Evolutionary conservation across 805 yeast genomes (phyloP).

Genomic region (Ogataea nonfermentans): DNA sequence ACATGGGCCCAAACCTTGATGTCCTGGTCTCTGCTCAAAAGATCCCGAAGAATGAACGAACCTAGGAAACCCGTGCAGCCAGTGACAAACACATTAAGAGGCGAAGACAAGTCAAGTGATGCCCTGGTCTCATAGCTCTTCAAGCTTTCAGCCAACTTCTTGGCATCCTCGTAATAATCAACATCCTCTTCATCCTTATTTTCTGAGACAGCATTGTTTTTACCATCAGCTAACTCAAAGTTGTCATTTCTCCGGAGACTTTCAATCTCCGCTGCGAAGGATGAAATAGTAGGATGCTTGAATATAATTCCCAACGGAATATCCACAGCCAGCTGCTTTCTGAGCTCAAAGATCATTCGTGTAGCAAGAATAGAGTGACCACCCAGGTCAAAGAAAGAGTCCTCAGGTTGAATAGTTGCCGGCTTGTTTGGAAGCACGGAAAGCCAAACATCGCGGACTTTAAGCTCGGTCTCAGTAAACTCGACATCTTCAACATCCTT

Average conservation of each 20-base stretch:
- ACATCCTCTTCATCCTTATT: slow-evolving; percentile 27
- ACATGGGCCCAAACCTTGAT: slow-evolving; percentile 84
- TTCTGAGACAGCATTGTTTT: slow-evolving; percentile 30
- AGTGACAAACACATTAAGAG: slow-evolving; percentile 68
- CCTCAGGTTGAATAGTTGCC: slow-evolving; percentile 68
- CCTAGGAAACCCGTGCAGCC: slow-evolving; percentile 98
- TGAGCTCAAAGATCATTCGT: slow-evolving; percentile 88
- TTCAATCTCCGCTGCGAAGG: slow-evolving; percentile 73
- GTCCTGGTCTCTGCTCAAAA: slow-evolving; percentile 55
- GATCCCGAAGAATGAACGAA: slow-evolving; percentile 77
- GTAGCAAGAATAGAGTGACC: slow-evolving; percentile 98
- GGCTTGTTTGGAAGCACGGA: slow-evolving; percentile 83
- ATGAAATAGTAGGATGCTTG: slow-evolving; percentile 80
- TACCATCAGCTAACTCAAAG: slow-evolving; percentile 41
- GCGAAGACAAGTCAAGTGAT: slow-evolving; percentile 21
- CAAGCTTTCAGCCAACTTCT: slow-evolving; percentile 43
- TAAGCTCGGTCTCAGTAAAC: slow-evolving; percentile 63
- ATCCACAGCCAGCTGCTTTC: slow-evolving; percentile 74
- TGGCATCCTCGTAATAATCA: slow-evolving; percentile 76
- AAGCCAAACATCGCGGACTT: slow-evolving; percentile 81
- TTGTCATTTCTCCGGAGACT: slow-evolving; percentile 50
- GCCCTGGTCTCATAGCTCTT: slow-evolving; percentile 46
- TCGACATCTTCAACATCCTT: slow-evolving; percentile 45
- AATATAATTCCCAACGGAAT: slow-evolving; percentile 89
- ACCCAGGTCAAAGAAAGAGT: slow-evolving; percentile 94